phyloP scores from a whole-genome alignment of 495 filamentous ascomycete genomes.

The Xylaria nigripes region DNA sequence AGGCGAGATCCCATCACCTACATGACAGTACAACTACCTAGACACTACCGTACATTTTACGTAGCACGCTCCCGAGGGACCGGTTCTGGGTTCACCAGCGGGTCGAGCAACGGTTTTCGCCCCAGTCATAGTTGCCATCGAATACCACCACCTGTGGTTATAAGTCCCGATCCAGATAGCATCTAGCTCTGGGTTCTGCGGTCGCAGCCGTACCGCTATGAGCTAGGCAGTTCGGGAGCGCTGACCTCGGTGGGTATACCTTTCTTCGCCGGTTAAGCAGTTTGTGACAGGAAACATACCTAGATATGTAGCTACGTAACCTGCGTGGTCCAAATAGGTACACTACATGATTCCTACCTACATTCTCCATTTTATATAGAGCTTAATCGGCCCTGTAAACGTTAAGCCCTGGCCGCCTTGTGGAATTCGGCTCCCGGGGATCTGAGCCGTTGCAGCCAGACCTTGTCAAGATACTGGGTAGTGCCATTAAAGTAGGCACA shows the following conservation, averaged over 20 bases:
- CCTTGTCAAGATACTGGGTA: neutral
- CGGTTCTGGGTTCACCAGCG: constrained; percentile 2
- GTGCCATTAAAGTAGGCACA: neutral
- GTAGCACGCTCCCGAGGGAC: neutral
- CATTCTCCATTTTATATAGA: no score
- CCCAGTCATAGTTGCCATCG: neutral
- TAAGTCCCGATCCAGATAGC: no score
- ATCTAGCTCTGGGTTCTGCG: neutral
- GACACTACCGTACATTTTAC: neutral
- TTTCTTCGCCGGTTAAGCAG: no score
- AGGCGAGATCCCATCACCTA: no score
- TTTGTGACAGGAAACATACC: no score
- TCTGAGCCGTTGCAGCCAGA: constrained; percentile 5
- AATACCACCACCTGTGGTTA: neutral
- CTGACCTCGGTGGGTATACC: no score
- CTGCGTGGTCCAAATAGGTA: no score
- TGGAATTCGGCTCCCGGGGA: constrained; percentile 2
- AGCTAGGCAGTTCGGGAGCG: no score
- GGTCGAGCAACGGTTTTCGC: neutral
- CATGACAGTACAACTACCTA: neutral
- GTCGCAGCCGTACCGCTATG: neutral
- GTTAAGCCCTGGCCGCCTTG: neutral
- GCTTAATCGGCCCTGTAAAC: neutral
- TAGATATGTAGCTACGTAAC: no score
- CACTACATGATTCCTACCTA: no score